Evolutionary conservation across 805 yeast genomes (phyloP), one percentile per base, ranked within the genome.

Genomic region (Millerozyma miso): DNA sequence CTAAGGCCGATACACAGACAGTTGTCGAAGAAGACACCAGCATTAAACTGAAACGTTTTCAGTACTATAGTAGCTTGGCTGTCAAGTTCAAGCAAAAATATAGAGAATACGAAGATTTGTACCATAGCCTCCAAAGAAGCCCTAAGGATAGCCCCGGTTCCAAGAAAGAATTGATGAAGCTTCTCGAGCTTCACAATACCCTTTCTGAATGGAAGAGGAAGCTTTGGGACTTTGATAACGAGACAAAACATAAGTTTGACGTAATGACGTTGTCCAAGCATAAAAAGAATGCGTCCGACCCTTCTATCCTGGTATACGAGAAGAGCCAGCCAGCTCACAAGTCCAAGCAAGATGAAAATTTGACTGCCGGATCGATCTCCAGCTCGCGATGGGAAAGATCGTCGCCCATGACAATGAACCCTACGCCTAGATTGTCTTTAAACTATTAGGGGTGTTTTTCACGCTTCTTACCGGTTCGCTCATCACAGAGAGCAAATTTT

Each of bases 131-230:
- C 17, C 36, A 37, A 13, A 38, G 19, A 35, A 38, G 46, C 16
- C 41, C 16, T 40, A 46, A 38, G 35, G 17, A 35, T 12, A 14
- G 32, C 10, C 13, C 33, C 39, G 32, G 19, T 12, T 43, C 41
- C 23, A 49, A 54, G 58, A 57, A 49, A 53, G 33, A 60, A 59
- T 44, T 74, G 57, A 53, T 62, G 41, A 65, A 60, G 53, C 58
- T 80, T 38, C 65, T 71, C 52, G 72, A 72, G 39, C 54, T 80
- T 59, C 85, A 80, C 56, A 70, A 69, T 26, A 66, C 68, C 34
- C 59, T 81, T 39, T 68, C 75, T 15, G 69, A 69, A 33, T 78
- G 83, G 83, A 80, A 80, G 56, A 68, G 67, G 45, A 67, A 72
- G 50, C 62, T 80, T 15, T 78, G 83, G 83, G 76, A 72, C 38